phyloP scores from a whole-genome alignment of 1,284 basidiomycete genomes.

The Tremellales sp. region DNA sequence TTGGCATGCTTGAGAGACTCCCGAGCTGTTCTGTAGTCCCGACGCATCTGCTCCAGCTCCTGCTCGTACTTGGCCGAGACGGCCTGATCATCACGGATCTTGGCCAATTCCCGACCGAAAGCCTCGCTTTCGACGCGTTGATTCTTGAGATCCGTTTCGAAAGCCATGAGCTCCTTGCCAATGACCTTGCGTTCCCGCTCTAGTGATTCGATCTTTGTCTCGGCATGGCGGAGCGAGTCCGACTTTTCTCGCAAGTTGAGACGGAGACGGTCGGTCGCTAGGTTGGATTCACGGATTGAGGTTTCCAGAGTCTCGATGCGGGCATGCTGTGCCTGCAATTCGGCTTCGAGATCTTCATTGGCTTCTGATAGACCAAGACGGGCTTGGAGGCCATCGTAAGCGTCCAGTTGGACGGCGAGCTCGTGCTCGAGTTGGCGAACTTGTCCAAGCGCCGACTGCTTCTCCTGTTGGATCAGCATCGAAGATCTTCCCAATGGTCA shows the following conservation, averaged over 20 bases:
- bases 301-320: constrained; percentile 9
- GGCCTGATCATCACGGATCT: constrained; percentile 51
- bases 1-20: constrained; percentile 1
- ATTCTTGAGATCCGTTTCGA: constrained; percentile 32
- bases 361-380: constrained; percentile 5
- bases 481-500: too few relatives aligned
- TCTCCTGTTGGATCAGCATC: too few relatives aligned
- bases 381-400: constrained; percentile 10
- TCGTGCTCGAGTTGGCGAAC: constrained; percentile 17
- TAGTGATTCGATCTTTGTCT: constrained; percentile 13
- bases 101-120: constrained; percentile 56
- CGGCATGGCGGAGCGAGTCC: constrained; percentile 12
- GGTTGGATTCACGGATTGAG: constrained; percentile 11
- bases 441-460: not conserved
- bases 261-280: constrained; percentile 11
- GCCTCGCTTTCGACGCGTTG: constrained; percentile 55
- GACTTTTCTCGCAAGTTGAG: constrained; percentile 10
- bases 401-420: constrained; percentile 11
- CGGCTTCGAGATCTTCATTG: not conserved
- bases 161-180: constrained; percentile 26
- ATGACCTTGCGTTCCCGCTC: constrained; percentile 18
- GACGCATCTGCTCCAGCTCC: constrained; percentile 7
- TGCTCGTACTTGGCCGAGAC: constrained; percentile 1
- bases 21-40: constrained; percentile 12
- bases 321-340: constrained; percentile 14